A percentile compares a stretch with the other conserved stretches of the same genome.
Conservation (phyloP, 768 basidiomycete species). For the Psilocybe sp. region DNA sequence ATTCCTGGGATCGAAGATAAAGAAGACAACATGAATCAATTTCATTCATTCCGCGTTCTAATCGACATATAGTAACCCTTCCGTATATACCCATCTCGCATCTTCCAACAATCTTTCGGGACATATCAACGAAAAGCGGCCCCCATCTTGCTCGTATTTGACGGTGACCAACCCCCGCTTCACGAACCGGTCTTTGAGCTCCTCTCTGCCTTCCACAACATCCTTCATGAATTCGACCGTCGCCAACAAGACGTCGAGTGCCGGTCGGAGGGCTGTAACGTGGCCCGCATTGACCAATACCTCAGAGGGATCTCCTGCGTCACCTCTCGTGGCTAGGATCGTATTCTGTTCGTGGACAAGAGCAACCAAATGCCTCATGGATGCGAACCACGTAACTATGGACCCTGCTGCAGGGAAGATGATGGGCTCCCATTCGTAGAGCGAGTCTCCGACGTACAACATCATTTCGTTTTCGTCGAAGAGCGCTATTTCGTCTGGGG, state of each 20-base stretch:
- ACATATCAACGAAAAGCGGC: slow-evolving; percentile 44
- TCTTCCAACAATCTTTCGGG: slow-evolving; percentile 45
- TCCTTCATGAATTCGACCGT: slow-evolving; percentile 45
- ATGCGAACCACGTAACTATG: slow-evolving; percentile 46
- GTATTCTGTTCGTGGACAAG: slow-evolving; percentile 33
- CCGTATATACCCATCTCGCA: slow-evolving; percentile 14
- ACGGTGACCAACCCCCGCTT: slow-evolving; percentile 37
- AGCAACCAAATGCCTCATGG: slow-evolving; percentile 39
- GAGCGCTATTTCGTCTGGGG: slow-evolving; percentile 54
- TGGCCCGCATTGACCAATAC: slow-evolving; percentile 51
- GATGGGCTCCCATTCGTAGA: slow-evolving; percentile 54
- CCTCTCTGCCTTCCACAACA: slow-evolving; percentile 34
- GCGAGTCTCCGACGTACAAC: slow-evolving; percentile 56
- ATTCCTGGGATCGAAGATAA: slow-evolving; percentile 37
- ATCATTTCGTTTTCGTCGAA: slow-evolving; percentile 48
- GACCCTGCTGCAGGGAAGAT: slow-evolving; percentile 55
- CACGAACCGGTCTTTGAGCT: slow-evolving; percentile 26
- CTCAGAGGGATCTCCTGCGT: slow-evolving; percentile 10
- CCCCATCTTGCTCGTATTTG: slow-evolving; percentile 39
- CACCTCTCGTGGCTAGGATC: not conserved
- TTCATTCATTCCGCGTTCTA: slow-evolving; percentile 17
- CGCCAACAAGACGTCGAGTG: slow-evolving; percentile 40
- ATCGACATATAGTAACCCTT: not conserved
- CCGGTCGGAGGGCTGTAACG: slow-evolving; percentile 40
- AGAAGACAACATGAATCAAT: slow-evolving; percentile 31